These are phyloP conservation scores for Baorangia bicolor DNA, from an alignment of 768 basidiomycete genomes.

Conservation along the genomic window DNA sequence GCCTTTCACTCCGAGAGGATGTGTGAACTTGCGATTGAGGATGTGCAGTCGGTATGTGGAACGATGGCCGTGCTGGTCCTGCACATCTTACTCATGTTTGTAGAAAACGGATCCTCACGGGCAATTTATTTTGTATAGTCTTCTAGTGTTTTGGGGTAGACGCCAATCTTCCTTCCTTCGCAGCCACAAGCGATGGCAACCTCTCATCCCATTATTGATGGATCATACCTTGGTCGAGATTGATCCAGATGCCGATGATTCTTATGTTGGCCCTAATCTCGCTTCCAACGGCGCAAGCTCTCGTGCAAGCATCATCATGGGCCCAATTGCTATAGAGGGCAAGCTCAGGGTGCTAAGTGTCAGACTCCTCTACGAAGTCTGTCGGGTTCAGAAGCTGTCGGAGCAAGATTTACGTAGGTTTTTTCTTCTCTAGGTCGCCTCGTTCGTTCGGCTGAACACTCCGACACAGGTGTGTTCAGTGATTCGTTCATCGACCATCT, in stretches of 20 bases:
- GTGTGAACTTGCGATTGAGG: slow-evolving; percentile 74
- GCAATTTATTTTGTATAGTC: slow-evolving; percentile 74
- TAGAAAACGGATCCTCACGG: slow-evolving; percentile 86
- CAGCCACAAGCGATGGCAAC: slow-evolving; percentile 80
- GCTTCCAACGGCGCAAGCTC: slow-evolving; percentile 28
- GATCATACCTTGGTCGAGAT: slow-evolving; percentile 82
- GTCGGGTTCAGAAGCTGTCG: slow-evolving; percentile 83
- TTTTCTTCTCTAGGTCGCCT: background rate
- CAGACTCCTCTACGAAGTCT: slow-evolving; percentile 86
- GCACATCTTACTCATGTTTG: slow-evolving; percentile 2
- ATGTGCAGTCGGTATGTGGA: slow-evolving; percentile 60
- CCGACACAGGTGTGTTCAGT: slow-evolving; percentile 64
- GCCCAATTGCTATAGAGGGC: slow-evolving; percentile 75
- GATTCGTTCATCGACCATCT: slow-evolving; percentile 85
- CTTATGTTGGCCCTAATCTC: slow-evolving; percentile 44
- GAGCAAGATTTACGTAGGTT: slow-evolving; percentile 74
- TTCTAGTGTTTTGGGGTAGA: slow-evolving; percentile 75
- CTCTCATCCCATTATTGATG: slow-evolving; percentile 79
- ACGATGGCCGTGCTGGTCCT: background rate
- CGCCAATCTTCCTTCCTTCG: slow-evolving; percentile 69
- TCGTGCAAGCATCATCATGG: slow-evolving; percentile 39
- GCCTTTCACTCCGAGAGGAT: slow-evolving; percentile 89
- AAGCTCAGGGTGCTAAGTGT: slow-evolving; percentile 73
- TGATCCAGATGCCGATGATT: slow-evolving; percentile 69
- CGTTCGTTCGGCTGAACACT: slow-evolving; percentile 7